Evolutionary conservation across 1,284 basidiomycete species (phyloP), one percentile per base, ranked within the genome.

Genomic region (Boletus mariae): DNA sequence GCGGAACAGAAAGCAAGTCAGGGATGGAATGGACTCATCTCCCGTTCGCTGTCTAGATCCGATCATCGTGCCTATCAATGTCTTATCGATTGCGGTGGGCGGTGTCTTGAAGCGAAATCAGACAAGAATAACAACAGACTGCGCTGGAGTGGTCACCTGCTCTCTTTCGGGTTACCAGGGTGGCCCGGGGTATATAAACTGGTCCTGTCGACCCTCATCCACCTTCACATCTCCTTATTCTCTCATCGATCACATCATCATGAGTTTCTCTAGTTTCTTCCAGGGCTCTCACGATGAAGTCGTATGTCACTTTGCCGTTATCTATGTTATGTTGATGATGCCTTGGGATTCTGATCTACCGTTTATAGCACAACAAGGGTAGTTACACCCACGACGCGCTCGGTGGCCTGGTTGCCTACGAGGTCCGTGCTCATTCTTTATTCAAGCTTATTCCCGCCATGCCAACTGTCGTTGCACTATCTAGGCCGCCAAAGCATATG

Each of bases 11-110:
- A 20, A 46, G 31, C n/a, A 40, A 13, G 17, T 38, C 40, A 48
- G 42, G 45, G 34, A 28, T 52, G 20, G 15, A 47, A 45, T 58
- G 47, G 59, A 15, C 17, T 20, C 20, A 28, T 28, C 20, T 29
- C 26, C 12, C 38, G 37, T 51, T 44, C 31, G 12, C 8, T 34
- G 23, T 32, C 57, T 12, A 47, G 42, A 47, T 62, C n/a, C 28
- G 23, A 40, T 10, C 20, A 31, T 47, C 32, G 52, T 62, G 37
- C 57, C 59, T 59, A 42, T 64, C 51, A 45, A 11, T 11, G 6
- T 43, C 52, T 57, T 62, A 61, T 64, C 54, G 58, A 64, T 62
- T 17, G 23, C 31, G 10, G 2, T 23, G 8, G 31, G 61, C 57
- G 17, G 49, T 51, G 45, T 57, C 44, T 49, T 9, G 35, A 51